These are phyloP conservation scores for Colletotrichum tamarilloi DNA, from an alignment of 2,329 filamentous ascomycete species.

Conservation along the genomic window DNA sequence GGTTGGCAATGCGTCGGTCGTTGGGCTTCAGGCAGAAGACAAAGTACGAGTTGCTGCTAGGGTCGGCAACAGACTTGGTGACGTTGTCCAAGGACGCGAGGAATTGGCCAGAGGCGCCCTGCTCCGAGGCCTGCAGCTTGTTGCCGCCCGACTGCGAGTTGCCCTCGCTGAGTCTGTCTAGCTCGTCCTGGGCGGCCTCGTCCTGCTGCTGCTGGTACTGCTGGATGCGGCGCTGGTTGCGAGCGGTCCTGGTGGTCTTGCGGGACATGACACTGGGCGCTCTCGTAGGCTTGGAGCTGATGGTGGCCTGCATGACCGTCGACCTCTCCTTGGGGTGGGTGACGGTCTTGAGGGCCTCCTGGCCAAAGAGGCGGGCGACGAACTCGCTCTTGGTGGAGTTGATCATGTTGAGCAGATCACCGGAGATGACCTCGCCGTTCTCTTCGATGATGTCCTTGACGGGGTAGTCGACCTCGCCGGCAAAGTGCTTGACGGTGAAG, in stretches of 20 bases:
- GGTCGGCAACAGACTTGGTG: constrained; percentile 83
- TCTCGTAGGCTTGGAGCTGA: constrained; percentile 93
- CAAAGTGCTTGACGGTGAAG: constrained; percentile 95
- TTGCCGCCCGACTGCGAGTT: constrained; percentile 54
- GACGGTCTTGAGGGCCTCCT: constrained; percentile 91
- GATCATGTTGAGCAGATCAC: constrained; percentile 94
- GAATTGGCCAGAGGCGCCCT: constrained; percentile 88
- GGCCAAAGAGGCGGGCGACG: constrained; percentile 90
- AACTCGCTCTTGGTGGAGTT: constrained; percentile 90
- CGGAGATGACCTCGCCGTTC: constrained; percentile 95
- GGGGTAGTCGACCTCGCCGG: constrained; percentile 95
- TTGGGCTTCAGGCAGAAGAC: constrained; percentile 98
- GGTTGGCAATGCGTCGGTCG: constrained; percentile 95
- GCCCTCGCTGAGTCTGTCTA: constrained; percentile 62
- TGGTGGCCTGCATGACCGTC: constrained; percentile 94
- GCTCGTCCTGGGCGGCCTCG: constrained; percentile 54
- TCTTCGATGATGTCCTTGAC: constrained; percentile 90
- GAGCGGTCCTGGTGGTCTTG: constrained; percentile 66
- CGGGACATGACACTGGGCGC: constrained; percentile 92
- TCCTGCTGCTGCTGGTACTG: constrained; percentile 52
- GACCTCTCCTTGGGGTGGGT: constrained; percentile 92
- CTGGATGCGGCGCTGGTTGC: constrained; percentile 39
- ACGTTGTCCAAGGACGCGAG: constrained; percentile 90
- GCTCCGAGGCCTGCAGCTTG: constrained; percentile 65
- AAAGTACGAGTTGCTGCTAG: constrained; percentile 93